A percentile compares a stretch with the other conserved stretches of the same genome.
Conservation (phyloP, 2,329 filamentous ascomycete genomes). For the Colletotrichum kahawae region DNA sequence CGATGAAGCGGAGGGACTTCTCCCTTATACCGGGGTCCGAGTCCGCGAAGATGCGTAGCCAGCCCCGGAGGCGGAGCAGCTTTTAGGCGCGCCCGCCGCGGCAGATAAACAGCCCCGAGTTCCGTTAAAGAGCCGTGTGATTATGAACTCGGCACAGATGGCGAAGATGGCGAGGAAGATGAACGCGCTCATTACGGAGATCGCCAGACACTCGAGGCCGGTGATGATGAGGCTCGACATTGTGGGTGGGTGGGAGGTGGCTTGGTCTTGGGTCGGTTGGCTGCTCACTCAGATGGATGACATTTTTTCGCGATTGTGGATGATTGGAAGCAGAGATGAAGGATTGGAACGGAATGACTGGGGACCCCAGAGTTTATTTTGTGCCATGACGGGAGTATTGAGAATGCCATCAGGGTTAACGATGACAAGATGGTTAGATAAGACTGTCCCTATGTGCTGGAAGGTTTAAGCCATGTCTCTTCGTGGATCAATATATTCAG, state of each 20-base stretch:
- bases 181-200: rapidly evolving
- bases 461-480: no score
- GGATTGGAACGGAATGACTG: no score
- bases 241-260: background rate
- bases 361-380: no score
- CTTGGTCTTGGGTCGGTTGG: rapidly evolving
- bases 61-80: background rate
- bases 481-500: no score
- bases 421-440: no score
- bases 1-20: background rate
- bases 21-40: background rate
- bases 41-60: background rate
- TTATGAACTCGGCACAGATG: background rate
- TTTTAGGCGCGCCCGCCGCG: background rate
- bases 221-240: background rate
- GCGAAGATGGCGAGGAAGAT: background rate
- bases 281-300: rapidly evolving
- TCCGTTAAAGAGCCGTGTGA: background rate
- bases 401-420: no score
- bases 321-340: background rate
- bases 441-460: no score
- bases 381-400: no score
- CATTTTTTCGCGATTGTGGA: rapidly evolving
- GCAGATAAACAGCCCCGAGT: background rate
- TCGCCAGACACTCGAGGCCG: rapidly evolving